Evolutionary conservation across 345 rosid genomes (phyloP).

Genomic region (Dovyalis caffra): DNA sequence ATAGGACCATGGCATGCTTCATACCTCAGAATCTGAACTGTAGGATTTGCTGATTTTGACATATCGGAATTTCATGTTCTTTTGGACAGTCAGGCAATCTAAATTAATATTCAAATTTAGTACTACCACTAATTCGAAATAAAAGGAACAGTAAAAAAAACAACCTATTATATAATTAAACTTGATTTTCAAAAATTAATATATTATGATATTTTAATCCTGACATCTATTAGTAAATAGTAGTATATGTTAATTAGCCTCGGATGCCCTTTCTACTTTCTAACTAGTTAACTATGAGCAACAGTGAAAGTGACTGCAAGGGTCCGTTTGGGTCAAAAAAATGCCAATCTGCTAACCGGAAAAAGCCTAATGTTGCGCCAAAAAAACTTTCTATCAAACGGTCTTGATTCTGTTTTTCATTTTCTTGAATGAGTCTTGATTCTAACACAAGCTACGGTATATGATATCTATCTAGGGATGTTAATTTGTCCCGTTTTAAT

Average conservation of each 20-base stretch:
- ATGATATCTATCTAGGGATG: too few relatives aligned
- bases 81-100: neutral
- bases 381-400: neutral
- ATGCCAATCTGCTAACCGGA: neutral
- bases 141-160: too few relatives aligned
- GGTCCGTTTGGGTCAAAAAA: neutral
- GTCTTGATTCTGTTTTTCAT: neutral
- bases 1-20: neutral
- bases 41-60: neutral
- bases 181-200: too few relatives aligned
- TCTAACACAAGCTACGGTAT: neutral
- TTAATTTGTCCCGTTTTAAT: too few relatives aligned
- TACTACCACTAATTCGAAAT: too few relatives aligned
- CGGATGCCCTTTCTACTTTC: neutral
- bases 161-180: neutral
- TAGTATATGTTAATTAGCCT: neutral
- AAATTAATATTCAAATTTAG: too few relatives aligned
- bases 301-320: neutral
- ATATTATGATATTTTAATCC: neutral
- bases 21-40: neutral
- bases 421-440: neutral
- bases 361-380: conserved; percentile 1
- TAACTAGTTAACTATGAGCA: neutral
- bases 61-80: neutral
- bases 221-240: too few relatives aligned